These are phyloP conservation scores for Hypoxylon sp. DNA, from an alignment of 2,329 filamentous ascomycete genomes.

Conservation along the genomic window DNA sequence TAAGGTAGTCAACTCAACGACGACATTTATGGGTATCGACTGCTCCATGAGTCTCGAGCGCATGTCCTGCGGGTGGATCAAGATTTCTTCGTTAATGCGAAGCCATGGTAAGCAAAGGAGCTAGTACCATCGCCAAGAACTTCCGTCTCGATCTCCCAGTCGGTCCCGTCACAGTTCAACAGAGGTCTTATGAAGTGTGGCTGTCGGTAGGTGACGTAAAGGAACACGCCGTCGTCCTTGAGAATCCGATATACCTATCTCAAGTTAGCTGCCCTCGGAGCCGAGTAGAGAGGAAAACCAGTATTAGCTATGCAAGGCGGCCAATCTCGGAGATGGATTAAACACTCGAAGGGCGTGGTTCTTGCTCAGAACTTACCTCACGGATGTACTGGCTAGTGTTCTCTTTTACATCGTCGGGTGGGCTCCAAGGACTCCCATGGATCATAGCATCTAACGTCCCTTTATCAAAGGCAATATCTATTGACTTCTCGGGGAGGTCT, in stretches of 20 bases:
- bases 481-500: slow-evolving; percentile 53
- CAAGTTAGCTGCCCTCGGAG: slow-evolving; percentile 24
- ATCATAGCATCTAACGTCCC: slow-evolving; percentile 68
- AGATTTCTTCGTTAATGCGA: slow-evolving; percentile 34
- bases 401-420: slow-evolving; percentile 61
- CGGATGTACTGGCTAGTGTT: slow-evolving; percentile 63
- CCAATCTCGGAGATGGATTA: neutral
- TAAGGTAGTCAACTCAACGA: neutral
- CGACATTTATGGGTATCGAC: neutral
- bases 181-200: slow-evolving; percentile 66
- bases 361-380: slow-evolving; percentile 56
- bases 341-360: neutral
- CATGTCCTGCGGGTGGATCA: neutral
- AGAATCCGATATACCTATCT: slow-evolving; percentile 60
- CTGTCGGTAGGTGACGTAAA: slow-evolving; percentile 67
- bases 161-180: slow-evolving; percentile 55
- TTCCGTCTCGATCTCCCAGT: slow-evolving; percentile 60
- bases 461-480: slow-evolving; percentile 71
- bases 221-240: slow-evolving; percentile 61
- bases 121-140: slow-evolving; percentile 55
- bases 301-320: neutral
- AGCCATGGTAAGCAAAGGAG: slow-evolving; percentile 64
- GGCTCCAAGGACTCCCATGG: slow-evolving; percentile 65
- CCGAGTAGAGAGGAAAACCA: slow-evolving; percentile 1
- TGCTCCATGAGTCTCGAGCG: neutral